Percentiles rank a stretch among this genome's conserved stretches.
Evolutionary conservation across 2,329 filamentous ascomycete species (phyloP).

Genomic region (Westerdykella sp.): DNA sequence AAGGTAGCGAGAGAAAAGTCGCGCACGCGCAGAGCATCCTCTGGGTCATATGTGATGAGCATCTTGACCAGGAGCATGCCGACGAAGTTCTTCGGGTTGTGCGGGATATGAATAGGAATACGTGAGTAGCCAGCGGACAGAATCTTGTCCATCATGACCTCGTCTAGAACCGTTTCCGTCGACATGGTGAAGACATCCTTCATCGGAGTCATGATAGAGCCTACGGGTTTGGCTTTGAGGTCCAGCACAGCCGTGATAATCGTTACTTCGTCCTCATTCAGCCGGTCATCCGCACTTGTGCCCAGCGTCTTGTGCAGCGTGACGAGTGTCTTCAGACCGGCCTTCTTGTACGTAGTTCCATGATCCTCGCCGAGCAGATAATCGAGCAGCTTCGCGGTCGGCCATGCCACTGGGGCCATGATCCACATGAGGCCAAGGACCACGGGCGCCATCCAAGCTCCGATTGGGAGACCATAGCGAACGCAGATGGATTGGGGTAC

Average conservation of each 20-base stretch:
- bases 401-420: conserved; percentile 84
- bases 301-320: conserved; percentile 90
- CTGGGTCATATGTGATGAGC: conserved; percentile 95
- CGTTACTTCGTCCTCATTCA: conserved; percentile 96
- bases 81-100: conserved; percentile 80
- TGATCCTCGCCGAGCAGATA: conserved; percentile 90
- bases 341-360: conserved; percentile 96
- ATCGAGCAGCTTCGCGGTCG: conserved; percentile 91
- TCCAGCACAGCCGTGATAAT: conserved; percentile 97
- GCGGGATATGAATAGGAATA: conserved; percentile 86
- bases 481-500: conserved; percentile 95
- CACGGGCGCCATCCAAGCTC: conserved; percentile 84
- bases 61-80: conserved; percentile 99
- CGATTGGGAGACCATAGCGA: conserved; percentile 89
- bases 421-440: conserved; percentile 89
- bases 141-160: conserved; percentile 90
- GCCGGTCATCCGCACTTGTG: conserved; percentile 70
- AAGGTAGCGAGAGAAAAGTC: conserved; percentile 92
- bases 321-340: conserved; percentile 90
- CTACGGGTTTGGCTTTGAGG: conserved; percentile 91
- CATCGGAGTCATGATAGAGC: conserved; percentile 98
- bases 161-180: conserved; percentile 88
- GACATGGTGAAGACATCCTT: conserved; percentile 94
- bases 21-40: conserved; percentile 77
- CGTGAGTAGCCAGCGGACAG: conserved; percentile 90